These are phyloP conservation scores for Debaryomyces coudertii DNA, from an alignment of 1,139 yeast species.

Conservation along the genomic window DNA sequence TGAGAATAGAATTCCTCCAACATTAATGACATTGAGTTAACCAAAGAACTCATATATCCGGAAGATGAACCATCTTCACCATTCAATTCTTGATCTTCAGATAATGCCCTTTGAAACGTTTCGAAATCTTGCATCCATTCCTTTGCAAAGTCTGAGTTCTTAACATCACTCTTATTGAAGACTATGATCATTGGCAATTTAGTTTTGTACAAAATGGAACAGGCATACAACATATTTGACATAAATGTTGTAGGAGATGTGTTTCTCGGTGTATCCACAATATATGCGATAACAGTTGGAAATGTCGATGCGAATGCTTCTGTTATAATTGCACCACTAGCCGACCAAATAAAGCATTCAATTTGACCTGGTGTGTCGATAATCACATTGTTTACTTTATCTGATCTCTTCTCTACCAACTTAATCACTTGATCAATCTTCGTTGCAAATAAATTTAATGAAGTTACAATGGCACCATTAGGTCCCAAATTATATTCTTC, in stretches of 20 bases:
- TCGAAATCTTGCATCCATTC: constrained; percentile 99
- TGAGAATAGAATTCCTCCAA: constrained; percentile 95
- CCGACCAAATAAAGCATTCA: constrained; percentile 96
- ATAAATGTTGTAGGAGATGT: constrained; percentile 95
- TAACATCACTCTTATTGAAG: constrained; percentile 91
- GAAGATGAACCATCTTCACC: constrained; percentile 75
- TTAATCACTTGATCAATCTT: constrained; percentile 94
- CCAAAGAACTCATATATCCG: constrained; percentile 92
- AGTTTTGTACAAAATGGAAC: constrained; percentile 94
- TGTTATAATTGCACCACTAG: constrained; percentile 94
- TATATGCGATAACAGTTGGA: constrained; percentile 94
- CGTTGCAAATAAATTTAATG: constrained; percentile 87
- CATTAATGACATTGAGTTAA: constrained; percentile 94
- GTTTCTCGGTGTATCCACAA: constrained; percentile 95
- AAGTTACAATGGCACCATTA: constrained; percentile 97
- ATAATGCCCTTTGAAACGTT: constrained; percentile 78
- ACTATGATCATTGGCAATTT: constrained; percentile 96
- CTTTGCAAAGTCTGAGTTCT: constrained; percentile 81
- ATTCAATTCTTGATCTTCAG: constrained; percentile 60
- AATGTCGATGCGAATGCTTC: constrained; percentile 95
- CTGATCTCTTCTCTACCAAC: constrained; percentile 79
- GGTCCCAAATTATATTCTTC: constrained; percentile 92
- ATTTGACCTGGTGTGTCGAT: constrained; percentile 99
- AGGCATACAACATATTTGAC: constrained; percentile 97
- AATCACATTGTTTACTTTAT: constrained; percentile 68